phyloP scores from a whole-genome alignment of 352 stramenopile species.

The Blastocystis sp. region DNA sequence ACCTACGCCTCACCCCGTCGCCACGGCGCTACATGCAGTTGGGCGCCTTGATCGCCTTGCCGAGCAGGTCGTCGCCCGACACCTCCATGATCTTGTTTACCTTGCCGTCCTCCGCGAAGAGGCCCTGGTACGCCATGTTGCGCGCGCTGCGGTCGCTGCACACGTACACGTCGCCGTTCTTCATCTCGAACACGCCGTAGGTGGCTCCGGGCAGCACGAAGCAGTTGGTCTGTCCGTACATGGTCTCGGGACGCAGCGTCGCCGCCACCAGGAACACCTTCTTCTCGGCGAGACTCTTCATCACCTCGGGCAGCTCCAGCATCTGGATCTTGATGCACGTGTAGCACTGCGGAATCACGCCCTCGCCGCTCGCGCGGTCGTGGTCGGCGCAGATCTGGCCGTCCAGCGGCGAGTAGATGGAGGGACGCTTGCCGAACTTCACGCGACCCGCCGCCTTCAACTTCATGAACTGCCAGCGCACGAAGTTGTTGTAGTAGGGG shows the following conservation, averaged over 20 bases:
- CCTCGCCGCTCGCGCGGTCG: constrained; percentile 95
- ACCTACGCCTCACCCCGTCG: constrained; percentile 76
- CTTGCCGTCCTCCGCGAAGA: constrained; percentile 79
- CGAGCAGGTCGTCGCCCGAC: constrained; percentile 93
- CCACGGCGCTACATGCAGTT: constrained; percentile 81
- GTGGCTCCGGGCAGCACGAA: constrained; percentile 97
- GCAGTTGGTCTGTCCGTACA: constrained; percentile 99
- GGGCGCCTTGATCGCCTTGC: constrained; percentile 90
- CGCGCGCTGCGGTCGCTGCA: constrained; percentile 75
- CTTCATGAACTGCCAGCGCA: constrained; percentile 98
- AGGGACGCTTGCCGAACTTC: constrained; percentile 94
- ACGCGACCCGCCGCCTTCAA: constrained; percentile 87
- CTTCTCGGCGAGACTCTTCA: constrained; percentile 79
- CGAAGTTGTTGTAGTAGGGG: constrained; percentile 98
- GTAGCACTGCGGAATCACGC: constrained; percentile 98
- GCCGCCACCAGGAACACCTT: constrained; percentile 94
- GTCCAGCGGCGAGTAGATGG: constrained; percentile 96
- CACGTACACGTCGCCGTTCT: constrained; percentile 89
- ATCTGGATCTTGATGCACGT: constrained; percentile 96
- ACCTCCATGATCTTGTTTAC: constrained; percentile 83
- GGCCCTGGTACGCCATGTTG: constrained; percentile 78
- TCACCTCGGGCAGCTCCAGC: constrained; percentile 81
- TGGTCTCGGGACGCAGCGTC: constrained; percentile 97
- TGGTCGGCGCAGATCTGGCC: constrained; percentile 98
- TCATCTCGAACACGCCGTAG: constrained; percentile 96